Evolutionary conservation across 257 asterid species (phyloP).

Genomic region (Knoxia roxburghii): DNA sequence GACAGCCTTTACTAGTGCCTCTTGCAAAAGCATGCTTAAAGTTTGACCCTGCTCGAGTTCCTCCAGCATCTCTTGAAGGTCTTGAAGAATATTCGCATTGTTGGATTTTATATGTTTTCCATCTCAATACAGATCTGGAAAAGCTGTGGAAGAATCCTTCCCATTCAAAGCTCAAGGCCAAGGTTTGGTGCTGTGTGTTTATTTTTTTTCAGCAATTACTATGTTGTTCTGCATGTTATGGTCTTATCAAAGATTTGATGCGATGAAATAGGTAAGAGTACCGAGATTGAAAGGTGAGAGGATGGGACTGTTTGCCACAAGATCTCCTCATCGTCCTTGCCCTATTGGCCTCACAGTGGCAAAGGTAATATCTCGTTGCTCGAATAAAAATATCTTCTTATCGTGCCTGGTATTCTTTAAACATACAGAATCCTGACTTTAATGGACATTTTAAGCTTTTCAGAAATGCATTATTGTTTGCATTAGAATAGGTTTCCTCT

Average conservation of each 20-base stretch:
- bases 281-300: slow-evolving; percentile 81
- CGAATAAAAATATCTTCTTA: neutral
- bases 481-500: neutral
- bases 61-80: slow-evolving; percentile 85
- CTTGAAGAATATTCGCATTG: slow-evolving; percentile 86
- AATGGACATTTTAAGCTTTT: neutral
- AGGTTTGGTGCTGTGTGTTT: slow-evolving; percentile 37
- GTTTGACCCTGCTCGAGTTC: slow-evolving; percentile 67
- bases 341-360: slow-evolving; percentile 97
- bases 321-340: slow-evolving; percentile 99
- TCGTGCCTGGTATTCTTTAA: neutral
- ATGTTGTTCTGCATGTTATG: neutral
- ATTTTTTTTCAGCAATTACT: neutral
- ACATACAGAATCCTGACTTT: neutral
- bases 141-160: slow-evolving; percentile 92
- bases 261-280: slow-evolving; percentile 69
- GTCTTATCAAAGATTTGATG: slow-evolving; percentile 2
- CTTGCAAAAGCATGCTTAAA: slow-evolving; percentile 75
- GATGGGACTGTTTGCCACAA: slow-evolving; percentile 89
- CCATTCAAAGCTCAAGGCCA: slow-evolving; percentile 76
- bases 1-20: slow-evolving; percentile 96
- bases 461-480: neutral
- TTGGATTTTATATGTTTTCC: slow-evolving; percentile 92
- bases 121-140: slow-evolving; percentile 81
- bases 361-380: slow-evolving; percentile 47